Conservation (phyloP, 192 early-diverging fungal species). For the Coemansia sp. region DNA sequence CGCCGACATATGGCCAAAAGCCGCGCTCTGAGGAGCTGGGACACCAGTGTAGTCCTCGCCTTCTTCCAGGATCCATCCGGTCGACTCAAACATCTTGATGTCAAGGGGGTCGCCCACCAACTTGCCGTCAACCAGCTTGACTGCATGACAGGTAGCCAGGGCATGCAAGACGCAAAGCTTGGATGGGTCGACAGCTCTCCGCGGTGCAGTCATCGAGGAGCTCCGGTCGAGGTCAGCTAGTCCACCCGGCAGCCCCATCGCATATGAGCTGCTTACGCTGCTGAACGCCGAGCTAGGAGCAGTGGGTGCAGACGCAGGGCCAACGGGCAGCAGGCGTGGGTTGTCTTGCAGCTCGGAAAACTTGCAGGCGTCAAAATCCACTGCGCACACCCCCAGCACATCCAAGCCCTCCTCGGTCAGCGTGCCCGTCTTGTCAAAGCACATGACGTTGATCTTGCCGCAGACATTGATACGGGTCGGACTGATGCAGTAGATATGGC, state of each 20-base stretch:
- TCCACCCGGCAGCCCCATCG: slow-evolving; percentile 21
- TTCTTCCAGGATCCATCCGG: slow-evolving; percentile 91
- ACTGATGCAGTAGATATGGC: slow-evolving; percentile 88
- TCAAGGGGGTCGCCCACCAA: slow-evolving; percentile 95
- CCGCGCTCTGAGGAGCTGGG: not conserved
- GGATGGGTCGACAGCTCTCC: slow-evolving; percentile 44
- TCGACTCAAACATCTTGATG: slow-evolving; percentile 97
- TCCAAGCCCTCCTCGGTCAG: slow-evolving; percentile 95
- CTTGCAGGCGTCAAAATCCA: slow-evolving; percentile 48
- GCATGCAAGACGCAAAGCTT: slow-evolving; percentile 57
- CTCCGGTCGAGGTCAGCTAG: slow-evolving; percentile 45
- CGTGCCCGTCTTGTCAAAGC: slow-evolving; percentile 99
- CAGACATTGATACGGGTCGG: slow-evolving; percentile 93
- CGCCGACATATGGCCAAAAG: slow-evolving; percentile 7
- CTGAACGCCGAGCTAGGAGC: slow-evolving; percentile 53
- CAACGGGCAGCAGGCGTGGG: slow-evolving; percentile 47
- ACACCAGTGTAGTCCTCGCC: slow-evolving; percentile 52
- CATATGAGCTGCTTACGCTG: slow-evolving; percentile 38
- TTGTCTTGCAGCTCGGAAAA: slow-evolving; percentile 54
- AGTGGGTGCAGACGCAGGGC: slow-evolving; percentile 18
- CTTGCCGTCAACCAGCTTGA: slow-evolving; percentile 88
- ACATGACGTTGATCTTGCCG: slow-evolving; percentile 94
- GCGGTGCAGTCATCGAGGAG: slow-evolving; percentile 39
- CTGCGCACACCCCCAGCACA: slow-evolving; percentile 82
- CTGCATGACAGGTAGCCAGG: slow-evolving; percentile 77